These are phyloP conservation scores for Chaetoceros muelleri DNA, from an alignment of 108 stramenopile genomes.

Conservation along the genomic window DNA sequence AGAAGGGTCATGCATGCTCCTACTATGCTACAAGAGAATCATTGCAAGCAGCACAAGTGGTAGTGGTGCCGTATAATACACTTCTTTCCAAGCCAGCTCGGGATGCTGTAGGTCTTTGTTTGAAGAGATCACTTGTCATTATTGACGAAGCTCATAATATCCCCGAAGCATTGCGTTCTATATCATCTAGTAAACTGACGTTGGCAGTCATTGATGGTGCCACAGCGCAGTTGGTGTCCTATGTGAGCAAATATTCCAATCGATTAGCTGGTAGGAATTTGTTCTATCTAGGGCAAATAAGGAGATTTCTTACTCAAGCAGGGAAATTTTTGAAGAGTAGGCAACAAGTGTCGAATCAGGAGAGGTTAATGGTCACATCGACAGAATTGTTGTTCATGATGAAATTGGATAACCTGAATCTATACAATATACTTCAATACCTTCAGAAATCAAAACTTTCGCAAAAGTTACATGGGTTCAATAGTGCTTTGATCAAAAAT, in stretches of 20 bases:
- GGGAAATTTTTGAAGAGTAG: neutral
- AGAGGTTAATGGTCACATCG: conserved; percentile 48
- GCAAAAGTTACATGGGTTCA: conserved; percentile 83
- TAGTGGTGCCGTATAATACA: conserved; percentile 86
- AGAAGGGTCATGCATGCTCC: conserved; percentile 66
- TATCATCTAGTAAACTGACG: conserved; percentile 41
- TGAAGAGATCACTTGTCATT: conserved; percentile 74
- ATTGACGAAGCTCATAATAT: conserved; percentile 98
- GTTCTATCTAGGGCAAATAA: conserved; percentile 74
- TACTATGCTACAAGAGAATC: conserved; percentile 90
- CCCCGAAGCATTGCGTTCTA: conserved; percentile 60
- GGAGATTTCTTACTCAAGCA: conserved; percentile 32
- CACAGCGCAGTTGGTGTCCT: conserved; percentile 38
- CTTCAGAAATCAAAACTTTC: conserved; percentile 69
- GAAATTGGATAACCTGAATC: conserved; percentile 84
- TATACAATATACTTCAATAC: conserved; percentile 83
- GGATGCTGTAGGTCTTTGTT: conserved; percentile 58
- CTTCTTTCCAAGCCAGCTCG: conserved; percentile 60
- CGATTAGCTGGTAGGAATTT: conserved; percentile 61
- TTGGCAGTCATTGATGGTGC: conserved; percentile 36
- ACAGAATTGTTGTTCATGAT: conserved; percentile 72
- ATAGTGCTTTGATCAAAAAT: conserved; percentile 5
- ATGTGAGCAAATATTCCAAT: conserved; percentile 37
- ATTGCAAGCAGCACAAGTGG: conserved; percentile 76
- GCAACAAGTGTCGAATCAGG: neutral